phyloP scores from a whole-genome alignment of 2,329 filamentous ascomycete genomes.

The Pyrenophora graminea region DNA sequence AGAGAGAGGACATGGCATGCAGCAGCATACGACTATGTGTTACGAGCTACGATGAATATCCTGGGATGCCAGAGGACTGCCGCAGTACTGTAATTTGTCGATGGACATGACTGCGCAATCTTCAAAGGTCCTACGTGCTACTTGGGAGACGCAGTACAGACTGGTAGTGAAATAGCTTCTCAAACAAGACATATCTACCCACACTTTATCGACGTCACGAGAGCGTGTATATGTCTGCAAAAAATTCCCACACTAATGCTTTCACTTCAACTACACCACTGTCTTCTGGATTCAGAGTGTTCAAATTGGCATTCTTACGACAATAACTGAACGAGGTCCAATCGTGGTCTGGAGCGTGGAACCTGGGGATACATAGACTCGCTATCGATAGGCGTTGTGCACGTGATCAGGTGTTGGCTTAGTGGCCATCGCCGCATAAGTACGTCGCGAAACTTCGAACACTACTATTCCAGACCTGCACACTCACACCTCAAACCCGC shows the following conservation, averaged over 20 bases:
- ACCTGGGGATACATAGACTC: no score
- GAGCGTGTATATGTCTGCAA: no score
- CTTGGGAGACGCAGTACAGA: background rate
- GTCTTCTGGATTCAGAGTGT: no score
- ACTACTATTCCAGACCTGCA: background rate
- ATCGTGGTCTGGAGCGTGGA: no score
- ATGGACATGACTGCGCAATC: constrained; percentile 1
- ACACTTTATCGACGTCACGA: no score
- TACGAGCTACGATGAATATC: constrained; percentile 19
- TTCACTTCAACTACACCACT: no score
- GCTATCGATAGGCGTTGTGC: constrained; percentile 4
- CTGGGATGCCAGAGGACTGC: constrained; percentile 1
- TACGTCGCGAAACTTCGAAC: background rate
- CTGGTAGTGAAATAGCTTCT: no score
- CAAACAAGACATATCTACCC: no score
- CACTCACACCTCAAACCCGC: background rate
- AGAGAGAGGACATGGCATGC: constrained; percentile 22
- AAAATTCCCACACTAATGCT: no score
- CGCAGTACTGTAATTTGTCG: constrained; percentile 15
- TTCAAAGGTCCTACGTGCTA: background rate
- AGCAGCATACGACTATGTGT: constrained; percentile 13
- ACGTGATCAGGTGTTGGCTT: constrained; percentile 26
- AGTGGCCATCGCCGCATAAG: constrained; percentile 13
- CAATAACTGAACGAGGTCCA: no score
- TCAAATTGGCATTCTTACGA: no score